Evolutionary conservation across 2,329 filamentous ascomycete species (phyloP).

Genomic region (Paecilomyces sp.): DNA sequence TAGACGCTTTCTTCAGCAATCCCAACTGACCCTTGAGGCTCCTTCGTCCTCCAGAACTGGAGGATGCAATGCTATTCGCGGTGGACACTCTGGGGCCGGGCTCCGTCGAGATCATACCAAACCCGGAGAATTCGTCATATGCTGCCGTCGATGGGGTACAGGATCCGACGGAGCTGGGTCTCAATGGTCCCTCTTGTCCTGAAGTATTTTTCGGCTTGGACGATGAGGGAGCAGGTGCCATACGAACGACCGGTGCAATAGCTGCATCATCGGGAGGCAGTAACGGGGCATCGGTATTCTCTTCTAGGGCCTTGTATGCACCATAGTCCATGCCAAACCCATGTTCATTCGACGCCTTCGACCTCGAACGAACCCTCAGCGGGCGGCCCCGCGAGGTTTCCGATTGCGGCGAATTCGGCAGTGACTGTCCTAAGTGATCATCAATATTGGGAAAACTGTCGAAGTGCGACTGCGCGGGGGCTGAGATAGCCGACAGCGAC

Average conservation of each 20-base stretch:
- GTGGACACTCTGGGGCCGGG: slow-evolving; percentile 31
- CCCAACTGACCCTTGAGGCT: slow-evolving; percentile 29
- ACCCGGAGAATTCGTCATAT: slow-evolving; percentile 24
- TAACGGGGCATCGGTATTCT: slow-evolving; percentile 43
- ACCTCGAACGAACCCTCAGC: slow-evolving; percentile 20
- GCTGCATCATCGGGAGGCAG: slow-evolving; percentile 51
- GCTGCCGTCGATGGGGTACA: slow-evolving; percentile 24
- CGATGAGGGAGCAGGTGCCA: slow-evolving; percentile 72
- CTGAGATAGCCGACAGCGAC: slow-evolving; percentile 53
- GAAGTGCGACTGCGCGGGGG: slow-evolving; percentile 63
- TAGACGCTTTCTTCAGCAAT: slow-evolving; percentile 28
- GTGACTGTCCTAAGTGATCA: slow-evolving; percentile 32
- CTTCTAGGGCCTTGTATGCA: slow-evolving; percentile 50
- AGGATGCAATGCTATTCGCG: slow-evolving; percentile 32
- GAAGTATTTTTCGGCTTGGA: slow-evolving; percentile 56
- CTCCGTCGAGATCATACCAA: slow-evolving; percentile 34
- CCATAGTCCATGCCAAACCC: slow-evolving; percentile 69
- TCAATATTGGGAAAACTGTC: slow-evolving; percentile 47
- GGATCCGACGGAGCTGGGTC: slow-evolving; percentile 31
- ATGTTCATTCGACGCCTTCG: slow-evolving; percentile 15
- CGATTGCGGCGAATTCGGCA: slow-evolving; percentile 21
- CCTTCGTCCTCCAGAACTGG: slow-evolving; percentile 29
- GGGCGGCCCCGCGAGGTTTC: slow-evolving; percentile 13
- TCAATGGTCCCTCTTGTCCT: slow-evolving; percentile 35
- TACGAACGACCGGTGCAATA: slow-evolving; percentile 66